Base-by-base conservation (phyloP, 2,329 filamentous ascomycete genomes). In the Xylariaceae sp. region DNA sequence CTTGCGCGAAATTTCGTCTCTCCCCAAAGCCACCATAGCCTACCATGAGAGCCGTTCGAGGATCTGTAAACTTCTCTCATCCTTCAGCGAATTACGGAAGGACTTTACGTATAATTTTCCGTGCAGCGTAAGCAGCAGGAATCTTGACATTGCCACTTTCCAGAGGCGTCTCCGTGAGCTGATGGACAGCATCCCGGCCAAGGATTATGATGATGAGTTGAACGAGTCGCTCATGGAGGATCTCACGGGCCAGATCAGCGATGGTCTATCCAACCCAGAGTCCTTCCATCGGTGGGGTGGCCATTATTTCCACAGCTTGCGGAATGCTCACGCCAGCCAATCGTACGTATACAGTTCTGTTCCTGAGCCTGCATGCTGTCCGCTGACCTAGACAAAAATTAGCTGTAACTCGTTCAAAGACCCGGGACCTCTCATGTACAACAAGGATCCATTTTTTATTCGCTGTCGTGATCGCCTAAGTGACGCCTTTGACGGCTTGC, bases 361-460 rank as follows among this genome's bases (percentile, higher is more conserved):
- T 8, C 2, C 2, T 1, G 22, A 40, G 52, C 10, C 13, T 47
- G 36, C 18, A 30, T 8, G 21, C 15, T 19, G 9, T 21, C 16
- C 3, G 36, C 49, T 54, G 30, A 49, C 47, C 9, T 43, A 45
- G 30, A 15, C 2, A 43, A 42, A 34, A n/a, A 5, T 18, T 29
- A 66, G 63, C 9, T 83, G 81, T 70, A 84, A 83, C 63, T 79
- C 77, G 0, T 85, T 84, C 74, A 83, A 84, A 62, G 83, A 85
- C 55, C 70, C 76, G 0, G 82, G 82, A 0, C 79, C 81, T 3
- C 72, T 80, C 6, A 71, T 74, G 57, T 85, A 84, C 60, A 76
- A 80, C 0, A 64, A 73, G 1, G 81, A 77, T 48, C 72, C 75
- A 0, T 69, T 84, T 2, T 85, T 86, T 62, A 64, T 67, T 16